Conservation (phyloP, 2,329 filamentous ascomycete species). For the Coccinonectria pachysandricola region DNA sequence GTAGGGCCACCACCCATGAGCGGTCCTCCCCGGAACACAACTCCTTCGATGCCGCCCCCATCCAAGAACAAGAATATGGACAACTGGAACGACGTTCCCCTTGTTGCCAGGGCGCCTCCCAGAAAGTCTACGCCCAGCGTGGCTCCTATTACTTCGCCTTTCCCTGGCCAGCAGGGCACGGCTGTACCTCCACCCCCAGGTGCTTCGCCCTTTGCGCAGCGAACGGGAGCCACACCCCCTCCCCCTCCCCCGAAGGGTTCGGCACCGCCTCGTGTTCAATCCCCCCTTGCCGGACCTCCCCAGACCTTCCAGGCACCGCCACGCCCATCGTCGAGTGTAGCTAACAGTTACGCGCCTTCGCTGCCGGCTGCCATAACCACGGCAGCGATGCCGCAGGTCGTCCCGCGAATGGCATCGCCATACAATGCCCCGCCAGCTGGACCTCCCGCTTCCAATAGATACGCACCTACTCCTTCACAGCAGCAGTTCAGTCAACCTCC, state of each 20-base stretch:
- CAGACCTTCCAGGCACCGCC: constrained; percentile 33
- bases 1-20: constrained; percentile 24
- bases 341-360: constrained; percentile 40
- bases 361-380: constrained; percentile 54
- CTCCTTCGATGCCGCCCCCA: constrained; percentile 59
- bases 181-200: constrained; percentile 45
- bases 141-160: constrained; percentile 63
- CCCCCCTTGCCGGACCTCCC: constrained; percentile 53
- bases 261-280: constrained; percentile 59
- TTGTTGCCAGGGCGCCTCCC: constrained; percentile 62
- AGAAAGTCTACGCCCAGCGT: constrained; percentile 65
- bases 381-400: constrained; percentile 43
- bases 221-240: constrained; percentile 58
- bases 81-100: constrained; percentile 91
- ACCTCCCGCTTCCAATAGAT: constrained; percentile 62
- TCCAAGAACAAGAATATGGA: constrained; percentile 61
- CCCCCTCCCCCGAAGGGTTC: constrained; percentile 78
- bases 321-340: constrained; percentile 49
- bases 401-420: constrained; percentile 69
- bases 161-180: constrained; percentile 52
- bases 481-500: constrained; percentile 35
- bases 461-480: constrained; percentile 58
- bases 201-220: constrained; percentile 45
- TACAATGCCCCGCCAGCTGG: constrained; percentile 71
- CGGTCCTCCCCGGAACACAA: constrained; percentile 46